These are phyloP conservation scores for Exserohilum turcica DNA, from an alignment of 2,329 filamentous ascomycete genomes.

Conservation along the genomic window DNA sequence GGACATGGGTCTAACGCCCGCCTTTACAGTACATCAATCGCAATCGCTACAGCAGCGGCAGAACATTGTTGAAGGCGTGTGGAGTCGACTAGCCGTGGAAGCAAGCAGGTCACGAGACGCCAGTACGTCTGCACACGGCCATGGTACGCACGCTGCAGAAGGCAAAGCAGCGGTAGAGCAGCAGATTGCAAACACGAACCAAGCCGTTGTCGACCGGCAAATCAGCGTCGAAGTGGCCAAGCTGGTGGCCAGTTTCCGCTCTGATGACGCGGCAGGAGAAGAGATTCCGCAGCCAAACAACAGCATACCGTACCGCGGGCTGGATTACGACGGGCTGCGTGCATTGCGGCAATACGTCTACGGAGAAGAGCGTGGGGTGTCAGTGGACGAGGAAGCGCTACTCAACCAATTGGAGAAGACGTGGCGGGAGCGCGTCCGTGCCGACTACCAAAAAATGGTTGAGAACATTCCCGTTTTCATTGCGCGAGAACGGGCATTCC, in stretches of 20 bases:
- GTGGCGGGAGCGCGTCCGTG: constrained; percentile 40
- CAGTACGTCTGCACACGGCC: constrained; percentile 8
- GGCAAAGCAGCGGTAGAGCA: constrained; percentile 25
- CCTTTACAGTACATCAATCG: constrained; percentile 13
- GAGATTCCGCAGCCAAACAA: constrained; percentile 26
- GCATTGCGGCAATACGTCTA: constrained; percentile 42
- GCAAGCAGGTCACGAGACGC: constrained; percentile 21
- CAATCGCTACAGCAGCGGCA: constrained; percentile 22
- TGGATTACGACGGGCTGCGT: constrained; percentile 38
- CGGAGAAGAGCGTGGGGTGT: constrained; percentile 27
- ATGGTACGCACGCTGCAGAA: constrained; percentile 15
- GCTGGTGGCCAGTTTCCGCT: constrained; percentile 36
- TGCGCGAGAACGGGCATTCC: constrained; percentile 40
- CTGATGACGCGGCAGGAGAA: constrained; percentile 26
- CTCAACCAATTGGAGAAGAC: constrained; percentile 37
- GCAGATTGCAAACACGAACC: constrained; percentile 27
- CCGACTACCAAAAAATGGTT: constrained; percentile 32
- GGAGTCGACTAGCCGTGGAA: constrained; percentile 27
- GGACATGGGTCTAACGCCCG: constrained; percentile 9
- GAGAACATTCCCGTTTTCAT: constrained; percentile 39
- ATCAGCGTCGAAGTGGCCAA: constrained; percentile 36
- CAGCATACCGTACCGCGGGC: constrained; percentile 31
- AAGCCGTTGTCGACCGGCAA: constrained; percentile 32
- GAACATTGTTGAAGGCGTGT: constrained; percentile 30
- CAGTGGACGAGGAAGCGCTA: constrained; percentile 37